A percentile compares a stretch with the other conserved stretches of the same genome.
phyloP scores from a whole-genome alignment of 1,139 yeast genomes.

The Debaryomyces udenii region DNA sequence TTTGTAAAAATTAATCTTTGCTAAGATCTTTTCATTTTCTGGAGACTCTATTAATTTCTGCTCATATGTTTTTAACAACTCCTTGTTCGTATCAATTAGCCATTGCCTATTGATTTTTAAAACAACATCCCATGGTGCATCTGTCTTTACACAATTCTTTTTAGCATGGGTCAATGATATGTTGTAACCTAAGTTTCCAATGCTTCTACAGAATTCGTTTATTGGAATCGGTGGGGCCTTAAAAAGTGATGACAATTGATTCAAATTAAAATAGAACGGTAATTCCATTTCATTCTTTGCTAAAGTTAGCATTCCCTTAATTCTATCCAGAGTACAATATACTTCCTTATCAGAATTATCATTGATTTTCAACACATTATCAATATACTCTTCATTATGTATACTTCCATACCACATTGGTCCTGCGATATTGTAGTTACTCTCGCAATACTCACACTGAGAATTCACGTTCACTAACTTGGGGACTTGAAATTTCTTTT shows the following conservation, averaged over 20 bases:
- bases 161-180: conserved; percentile 89
- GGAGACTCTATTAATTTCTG: conserved; percentile 34
- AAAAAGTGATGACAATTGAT: conserved; percentile 71
- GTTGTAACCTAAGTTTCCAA: conserved; percentile 81
- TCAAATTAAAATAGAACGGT: conserved; percentile 84
- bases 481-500: conserved; percentile 42
- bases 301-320: conserved; percentile 88
- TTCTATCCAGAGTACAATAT: conserved; percentile 80
- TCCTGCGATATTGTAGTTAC: conserved; percentile 78
- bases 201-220: conserved; percentile 69
- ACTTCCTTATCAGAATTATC: conserved; percentile 46
- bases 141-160: conserved; percentile 82
- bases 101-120: conserved; percentile 76
- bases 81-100: conserved; percentile 49
- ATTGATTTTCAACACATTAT: conserved; percentile 61
- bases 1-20: conserved; percentile 29
- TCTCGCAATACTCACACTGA: conserved; percentile 71
- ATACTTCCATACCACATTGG: conserved; percentile 94
- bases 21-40: conserved; percentile 40
- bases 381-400: conserved; percentile 69
- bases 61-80: conserved; percentile 33
- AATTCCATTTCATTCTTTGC: conserved; percentile 68
- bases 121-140: conserved; percentile 81
- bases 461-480: conserved; percentile 46
- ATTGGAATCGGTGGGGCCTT: conserved; percentile 86